Evolutionary conservation across 305 asterid species (phyloP), one percentile per base, ranked within the genome.

Genomic region (Petunia hybrid): DNA sequence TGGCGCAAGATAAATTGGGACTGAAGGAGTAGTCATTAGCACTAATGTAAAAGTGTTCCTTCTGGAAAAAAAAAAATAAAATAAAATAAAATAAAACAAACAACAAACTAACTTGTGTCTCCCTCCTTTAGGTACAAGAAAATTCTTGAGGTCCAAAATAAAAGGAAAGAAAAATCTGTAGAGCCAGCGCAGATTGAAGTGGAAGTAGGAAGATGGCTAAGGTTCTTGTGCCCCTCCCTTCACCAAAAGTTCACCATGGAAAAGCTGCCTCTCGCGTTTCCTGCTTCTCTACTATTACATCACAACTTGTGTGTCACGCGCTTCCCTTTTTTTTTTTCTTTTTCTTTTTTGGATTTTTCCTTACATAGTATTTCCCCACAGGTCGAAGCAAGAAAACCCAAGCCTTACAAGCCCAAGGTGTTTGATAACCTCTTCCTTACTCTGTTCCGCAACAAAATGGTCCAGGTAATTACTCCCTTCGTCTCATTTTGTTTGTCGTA

Each of bases 361-460:
- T 45, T 68, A 41, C 8, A 1, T 9, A 3, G 45, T 68, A 68
- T 40, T 14, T 62, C 55, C 57, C 68, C 69, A 56, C 87, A 89
- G 92, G 79, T 76, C 53, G 87, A 86, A 85, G 81, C 86, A 22
- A 84, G 82, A 75, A 86, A 82, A 71, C 22, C 81, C 78, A 88
- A 83, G 64, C 65, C 88, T 78, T 89, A 92, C 75, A 65, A 85
- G 60, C 93, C 97, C 8, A 91, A 92, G 5, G 42, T 82, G 39
- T 39, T 94, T 35, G 98, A 94, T 73, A 84, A 86, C 73, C 57
- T 91, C 64, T 92, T 94, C 82, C 82, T 92, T 73, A 81, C 85
- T 70, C 83, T 91, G 46, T 94, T 94, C 85, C 93, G 98, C 70
- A 84, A 84, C 69, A 92, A 83, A 90, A 92, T 94, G 97, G 97